Evolutionary conservation across 208 protist species (phyloP).

Genomic region (Leptomonas pyrrhocoris): DNA sequence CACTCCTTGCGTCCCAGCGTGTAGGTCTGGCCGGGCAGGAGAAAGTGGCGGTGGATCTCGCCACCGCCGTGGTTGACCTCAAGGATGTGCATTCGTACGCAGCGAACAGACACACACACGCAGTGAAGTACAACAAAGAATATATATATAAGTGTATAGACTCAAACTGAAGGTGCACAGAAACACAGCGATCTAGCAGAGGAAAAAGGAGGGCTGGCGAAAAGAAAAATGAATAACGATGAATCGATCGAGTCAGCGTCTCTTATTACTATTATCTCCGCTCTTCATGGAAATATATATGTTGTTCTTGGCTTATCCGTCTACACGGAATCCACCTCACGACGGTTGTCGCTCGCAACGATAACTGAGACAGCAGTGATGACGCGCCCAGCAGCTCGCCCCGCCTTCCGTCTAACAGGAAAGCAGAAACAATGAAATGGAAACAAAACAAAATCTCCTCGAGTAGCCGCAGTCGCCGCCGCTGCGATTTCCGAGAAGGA

Average conservation of each 20-base stretch:
- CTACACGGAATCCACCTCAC: too few species aligned
- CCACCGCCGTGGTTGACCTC: slow-evolving; percentile 72
- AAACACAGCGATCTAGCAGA: too few species aligned
- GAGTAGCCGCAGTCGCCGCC: too few species aligned
- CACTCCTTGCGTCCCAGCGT: slow-evolving; percentile 76
- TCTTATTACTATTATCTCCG: too few species aligned
- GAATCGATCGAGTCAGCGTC: neutral
- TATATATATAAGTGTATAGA: neutral
- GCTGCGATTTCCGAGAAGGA: too few species aligned
- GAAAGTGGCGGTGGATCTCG: slow-evolving; percentile 65
- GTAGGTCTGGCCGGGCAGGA: slow-evolving; percentile 64
- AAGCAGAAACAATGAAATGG: neutral
- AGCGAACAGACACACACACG: neutral
- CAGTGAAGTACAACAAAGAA: neutral
- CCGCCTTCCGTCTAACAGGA: too few species aligned
- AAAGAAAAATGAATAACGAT: slow-evolving; percentile 13
- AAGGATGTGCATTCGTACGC: slow-evolving; percentile 57
- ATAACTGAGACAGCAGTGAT: too few species aligned
- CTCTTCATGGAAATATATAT: too few species aligned
- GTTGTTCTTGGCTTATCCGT: too few species aligned
- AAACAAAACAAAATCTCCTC: too few species aligned
- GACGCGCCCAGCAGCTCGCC: too few species aligned
- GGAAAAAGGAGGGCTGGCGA: slow-evolving; percentile 17
- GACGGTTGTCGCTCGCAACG: too few species aligned
- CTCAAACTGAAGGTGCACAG: neutral